Conservation (phyloP, 306 rosid species). For the Dicorynia guianensis region DNA sequence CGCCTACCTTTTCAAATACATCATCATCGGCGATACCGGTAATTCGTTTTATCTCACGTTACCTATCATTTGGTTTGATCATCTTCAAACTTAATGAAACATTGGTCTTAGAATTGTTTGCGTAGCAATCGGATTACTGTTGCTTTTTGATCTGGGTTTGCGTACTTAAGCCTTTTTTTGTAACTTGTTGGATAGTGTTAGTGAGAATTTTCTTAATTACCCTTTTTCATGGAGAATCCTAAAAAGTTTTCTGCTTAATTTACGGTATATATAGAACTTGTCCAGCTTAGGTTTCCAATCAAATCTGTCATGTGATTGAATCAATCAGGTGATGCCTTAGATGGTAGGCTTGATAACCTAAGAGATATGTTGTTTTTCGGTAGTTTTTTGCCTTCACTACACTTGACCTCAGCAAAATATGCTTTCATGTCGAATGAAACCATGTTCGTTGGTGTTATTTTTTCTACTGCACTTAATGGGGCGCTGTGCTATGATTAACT, state of each 20-base stretch:
- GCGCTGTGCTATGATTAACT: neutral
- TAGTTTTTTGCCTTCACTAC: neutral
- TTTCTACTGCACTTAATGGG: neutral
- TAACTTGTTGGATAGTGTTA: neutral
- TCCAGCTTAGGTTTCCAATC: constrained; percentile 29
- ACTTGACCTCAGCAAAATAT: neutral
- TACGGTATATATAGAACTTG: neutral
- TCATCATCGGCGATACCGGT: constrained; percentile 99
- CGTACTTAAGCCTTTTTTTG: neutral
- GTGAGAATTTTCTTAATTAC: constrained; percentile 1
- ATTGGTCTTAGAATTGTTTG: neutral
- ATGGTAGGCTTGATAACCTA: neutral
- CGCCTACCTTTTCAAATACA: constrained; percentile 97
- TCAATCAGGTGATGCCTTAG: constrained; percentile 9
- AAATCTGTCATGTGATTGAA: neutral
- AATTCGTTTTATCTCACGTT: neutral
- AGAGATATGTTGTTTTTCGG: neutral
- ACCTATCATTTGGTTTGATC: neutral
- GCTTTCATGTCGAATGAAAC: neutral
- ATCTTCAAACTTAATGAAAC: neutral
- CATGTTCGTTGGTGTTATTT: neutral
- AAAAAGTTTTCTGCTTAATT: constrained; percentile 11
- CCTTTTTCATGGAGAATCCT: neutral
- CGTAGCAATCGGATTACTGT: neutral
- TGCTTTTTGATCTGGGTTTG: constrained; percentile 25